Evolutionary conservation across 139 green algal species (phyloP), one percentile per base, ranked within the genome.

Genomic region (Chlamydomonas eustigma): DNA sequence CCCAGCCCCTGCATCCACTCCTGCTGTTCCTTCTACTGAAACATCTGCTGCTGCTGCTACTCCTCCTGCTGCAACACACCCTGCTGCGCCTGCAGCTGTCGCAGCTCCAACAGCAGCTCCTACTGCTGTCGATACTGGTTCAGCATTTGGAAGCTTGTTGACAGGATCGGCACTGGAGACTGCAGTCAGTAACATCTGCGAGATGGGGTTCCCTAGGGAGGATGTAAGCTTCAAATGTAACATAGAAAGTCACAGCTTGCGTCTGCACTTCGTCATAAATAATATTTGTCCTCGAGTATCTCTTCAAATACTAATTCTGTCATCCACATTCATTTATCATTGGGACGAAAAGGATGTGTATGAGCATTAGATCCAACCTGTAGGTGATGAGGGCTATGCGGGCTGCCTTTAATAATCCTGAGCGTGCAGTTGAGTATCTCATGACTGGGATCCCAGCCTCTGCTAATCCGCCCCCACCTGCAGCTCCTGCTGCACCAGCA

Each of bases 371-470:
- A n/a, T n/a, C n/a, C n/a, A n/a, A n/a, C n/a, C n/a, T 58, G 44
- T 76, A 97, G 64, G 91, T 97, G 5, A 65, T 90, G 39, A 80
- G 84, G 2, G 95, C 95, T 0, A 93, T 99, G 90, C 88, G 93
- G 1, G 95, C 96, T 2, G 96, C 96, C 6, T 99, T 95, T 90
- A 99, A 99, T 90, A 99, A 99, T 89, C 95, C 96, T 12, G 95
- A 99, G 50, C 85, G 96, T 4, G 96, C 96, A 18, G 96, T 99
- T n/a, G 96, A 99, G 88, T 99, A 99, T 81, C 85, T 99, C 6
- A 97, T 97, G 88, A 96, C 82, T 8, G 93, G 93, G 74, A 97
- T 98, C 71, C 81, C 52, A 32, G 81, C 39, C 58, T 67, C 64
- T 68, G 78, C 37, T 1, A 51, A 8, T 50, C 69, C 68, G 39